phyloP scores from a whole-genome alignment of 306 rosid genomes.

The Mimosa pudica region DNA sequence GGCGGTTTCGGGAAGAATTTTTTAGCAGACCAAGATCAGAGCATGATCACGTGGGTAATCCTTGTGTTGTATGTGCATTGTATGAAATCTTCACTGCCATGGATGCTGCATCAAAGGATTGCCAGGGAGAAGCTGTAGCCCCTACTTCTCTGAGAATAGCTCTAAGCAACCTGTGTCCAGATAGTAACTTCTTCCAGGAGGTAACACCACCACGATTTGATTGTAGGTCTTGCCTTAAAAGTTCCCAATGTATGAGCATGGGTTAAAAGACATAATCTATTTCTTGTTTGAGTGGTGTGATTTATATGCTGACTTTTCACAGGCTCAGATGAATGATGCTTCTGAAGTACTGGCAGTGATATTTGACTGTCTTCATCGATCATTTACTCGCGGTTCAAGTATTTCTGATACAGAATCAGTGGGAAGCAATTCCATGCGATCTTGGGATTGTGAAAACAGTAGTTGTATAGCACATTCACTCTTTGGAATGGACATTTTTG shows the following conservation, averaged over 20 bases:
- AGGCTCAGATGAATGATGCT: slow-evolving; percentile 99
- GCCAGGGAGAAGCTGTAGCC: slow-evolving; percentile 76
- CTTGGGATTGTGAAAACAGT: slow-evolving; percentile 83
- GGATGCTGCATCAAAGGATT: slow-evolving; percentile 65
- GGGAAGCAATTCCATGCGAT: slow-evolving; percentile 64
- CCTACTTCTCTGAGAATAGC: slow-evolving; percentile 93
- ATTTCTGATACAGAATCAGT: slow-evolving; percentile 67
- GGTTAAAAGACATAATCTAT: slow-evolving; percentile 20
- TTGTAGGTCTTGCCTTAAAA: slow-evolving; percentile 1
- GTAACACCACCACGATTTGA: slow-evolving; percentile 46
- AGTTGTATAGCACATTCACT: slow-evolving; percentile 88
- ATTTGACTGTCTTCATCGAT: slow-evolving; percentile 88
- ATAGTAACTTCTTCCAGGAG: slow-evolving; percentile 91
- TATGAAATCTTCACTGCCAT: slow-evolving; percentile 77
- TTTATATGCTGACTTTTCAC: slow-evolving; percentile 44
- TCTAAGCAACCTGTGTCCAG: slow-evolving; percentile 88
- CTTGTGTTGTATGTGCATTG: slow-evolving; percentile 95
- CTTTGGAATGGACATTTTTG: slow-evolving; percentile 90
- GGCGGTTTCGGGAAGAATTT: slow-evolving; percentile 78
- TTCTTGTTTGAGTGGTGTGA: slow-evolving; percentile 35
- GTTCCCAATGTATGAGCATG: slow-evolving; percentile 2
- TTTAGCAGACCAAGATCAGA: slow-evolving; percentile 69
- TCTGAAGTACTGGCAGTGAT: slow-evolving; percentile 91
- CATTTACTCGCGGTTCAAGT: slow-evolving; percentile 63
- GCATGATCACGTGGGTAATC: slow-evolving; percentile 89